Base-by-base conservation (phyloP, 495 filamentous ascomycete genomes). In the Pseudevernia furfuracea region DNA sequence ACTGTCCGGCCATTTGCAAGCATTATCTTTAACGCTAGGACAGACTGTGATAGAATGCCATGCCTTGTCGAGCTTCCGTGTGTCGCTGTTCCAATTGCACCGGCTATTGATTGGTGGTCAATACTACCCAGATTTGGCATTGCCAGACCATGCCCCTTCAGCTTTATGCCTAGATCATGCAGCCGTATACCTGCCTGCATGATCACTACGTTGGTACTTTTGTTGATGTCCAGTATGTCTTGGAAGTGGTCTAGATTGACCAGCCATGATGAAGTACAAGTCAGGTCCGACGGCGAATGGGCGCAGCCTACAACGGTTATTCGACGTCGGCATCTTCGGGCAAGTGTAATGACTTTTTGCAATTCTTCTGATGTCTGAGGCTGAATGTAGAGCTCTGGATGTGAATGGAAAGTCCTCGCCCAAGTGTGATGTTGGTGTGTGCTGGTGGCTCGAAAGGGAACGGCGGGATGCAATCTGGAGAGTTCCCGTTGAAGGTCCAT, bases 91-190 rank as follows among this genome's bases (percentile, higher is more conserved):
- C 88, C 83, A 57, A 98, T 93, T 34, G 92, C 94, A 30, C 94
- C 94, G 17, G 90, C 94, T 68, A 97, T 87, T 59, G 89, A 92
- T 79, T 98, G 94, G 66, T 91, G 83, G 69, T 96, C 91, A 71
- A 98, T 98, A 74, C 91, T 96, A 12, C 94, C 94, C 58, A 97
- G 79, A 70, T 91, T 96, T 28, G 88, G 88, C 80, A 97, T 82
- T 15, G 90, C 87, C 62, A 96, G 79, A 11, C 90, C 90, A 65
- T 85, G 71, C 59, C 85, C 82, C 61, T 88, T 87, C 60, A 96
- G 80, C 63, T 83, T 82, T 23, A 78, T 76, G 38, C 87, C 83
- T 56, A 98, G 79, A 57, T 87, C 78, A 64, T 81, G 80, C 53
- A 98, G 76, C 59, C 92, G 79, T 63, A 97, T 96, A 1, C 94